Conservation (phyloP, 345 rosid genomes). For the Physaria fendleri region DNA sequence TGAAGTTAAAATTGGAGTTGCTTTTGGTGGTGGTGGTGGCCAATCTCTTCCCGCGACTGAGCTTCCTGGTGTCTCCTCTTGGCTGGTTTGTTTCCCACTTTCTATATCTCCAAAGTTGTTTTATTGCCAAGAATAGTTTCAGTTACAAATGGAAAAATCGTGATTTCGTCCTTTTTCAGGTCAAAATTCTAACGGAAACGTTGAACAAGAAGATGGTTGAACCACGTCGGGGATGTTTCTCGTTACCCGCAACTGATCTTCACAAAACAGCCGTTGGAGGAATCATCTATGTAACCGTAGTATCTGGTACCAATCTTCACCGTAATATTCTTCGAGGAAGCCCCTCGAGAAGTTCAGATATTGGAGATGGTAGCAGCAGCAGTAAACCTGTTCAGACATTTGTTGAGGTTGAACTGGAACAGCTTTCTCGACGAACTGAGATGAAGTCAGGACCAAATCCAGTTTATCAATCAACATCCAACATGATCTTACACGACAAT, state of each 20-base stretch:
- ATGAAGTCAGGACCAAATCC: slow-evolving; percentile 62
- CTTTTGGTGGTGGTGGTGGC: slow-evolving; percentile 97
- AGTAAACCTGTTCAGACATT: slow-evolving; percentile 66
- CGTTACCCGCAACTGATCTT: slow-evolving; percentile 69
- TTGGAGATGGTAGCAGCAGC: slow-evolving; percentile 29
- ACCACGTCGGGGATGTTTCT: slow-evolving; percentile 73
- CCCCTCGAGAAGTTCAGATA: slow-evolving; percentile 51
- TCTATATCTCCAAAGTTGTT: background rate
- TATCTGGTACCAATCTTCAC: slow-evolving; percentile 65
- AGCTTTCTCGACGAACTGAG: slow-evolving; percentile 68
- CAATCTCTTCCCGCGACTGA: slow-evolving; percentile 90
- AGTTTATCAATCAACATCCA: slow-evolving; percentile 73
- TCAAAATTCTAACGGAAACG: slow-evolving; percentile 69
- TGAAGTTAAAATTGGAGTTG: slow-evolving; percentile 81
- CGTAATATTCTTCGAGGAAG: slow-evolving; percentile 52
- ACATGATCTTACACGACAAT: slow-evolving; percentile 84
- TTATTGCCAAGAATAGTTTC: background rate
- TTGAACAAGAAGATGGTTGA: slow-evolving; percentile 90
- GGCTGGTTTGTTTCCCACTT: slow-evolving; percentile 63
- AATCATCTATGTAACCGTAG: slow-evolving; percentile 59
- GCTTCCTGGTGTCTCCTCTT: slow-evolving; percentile 94
- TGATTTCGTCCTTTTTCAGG: slow-evolving; percentile 34
- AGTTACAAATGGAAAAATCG: background rate
- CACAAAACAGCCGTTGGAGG: slow-evolving; percentile 86
- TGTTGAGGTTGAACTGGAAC: slow-evolving; percentile 87